Conservation (phyloP, 257 asterid species). For the Scutellaria minor region DNA sequence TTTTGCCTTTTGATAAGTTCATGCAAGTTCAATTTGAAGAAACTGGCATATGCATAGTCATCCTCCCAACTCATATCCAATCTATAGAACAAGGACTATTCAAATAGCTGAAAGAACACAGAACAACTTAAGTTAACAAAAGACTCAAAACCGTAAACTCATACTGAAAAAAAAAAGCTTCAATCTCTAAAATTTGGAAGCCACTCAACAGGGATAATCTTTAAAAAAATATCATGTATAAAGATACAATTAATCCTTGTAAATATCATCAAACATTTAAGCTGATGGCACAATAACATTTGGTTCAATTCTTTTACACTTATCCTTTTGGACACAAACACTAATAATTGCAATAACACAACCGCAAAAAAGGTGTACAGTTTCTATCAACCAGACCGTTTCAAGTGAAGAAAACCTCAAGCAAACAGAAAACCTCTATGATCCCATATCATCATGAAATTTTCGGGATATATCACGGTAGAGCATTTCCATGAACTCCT, state of each 20-base stretch:
- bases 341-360: conserved; percentile 3
- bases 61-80: too few species aligned
- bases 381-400: conserved; percentile 9
- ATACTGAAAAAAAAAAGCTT: too few species aligned
- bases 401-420: background rate
- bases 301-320: background rate
- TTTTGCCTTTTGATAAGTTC: too few species aligned
- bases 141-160: background rate
- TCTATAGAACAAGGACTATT: background rate
- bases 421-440: background rate
- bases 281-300: background rate
- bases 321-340: conserved; percentile 10
- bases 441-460: conserved; percentile 42
- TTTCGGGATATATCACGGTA: conserved; percentile 49
- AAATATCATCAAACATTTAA: background rate
- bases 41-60: too few species aligned
- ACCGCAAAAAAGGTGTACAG: background rate
- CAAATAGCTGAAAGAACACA: background rate
- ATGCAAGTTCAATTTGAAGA: too few species aligned
- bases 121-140: background rate
- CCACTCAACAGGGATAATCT: background rate
- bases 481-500: conserved; percentile 75
- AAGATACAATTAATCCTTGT: background rate
- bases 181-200: background rate
- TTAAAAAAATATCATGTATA: background rate